A percentile compares a stretch with the other conserved stretches of the same genome.
phyloP scores from a whole-genome alignment of 805 yeast genomes.

The Metschnikowia matae region DNA sequence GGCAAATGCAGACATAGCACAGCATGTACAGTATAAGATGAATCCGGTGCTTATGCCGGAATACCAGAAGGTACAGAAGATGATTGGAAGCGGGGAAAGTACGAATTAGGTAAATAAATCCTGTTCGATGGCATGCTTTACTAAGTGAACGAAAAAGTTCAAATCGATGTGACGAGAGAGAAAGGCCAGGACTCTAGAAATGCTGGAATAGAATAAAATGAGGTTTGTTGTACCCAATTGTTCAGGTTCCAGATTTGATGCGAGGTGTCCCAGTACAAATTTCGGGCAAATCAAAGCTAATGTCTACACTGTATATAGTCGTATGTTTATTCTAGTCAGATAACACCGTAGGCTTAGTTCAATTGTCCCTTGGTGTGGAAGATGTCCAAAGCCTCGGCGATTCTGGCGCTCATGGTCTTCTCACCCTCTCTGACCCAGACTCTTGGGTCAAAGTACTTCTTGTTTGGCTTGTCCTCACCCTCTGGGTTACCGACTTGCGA shows the following conservation, averaged over 20 bases:
- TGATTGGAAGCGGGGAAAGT: constrained; percentile 2
- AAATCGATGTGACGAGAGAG: no score
- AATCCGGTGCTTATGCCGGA: constrained; percentile 33
- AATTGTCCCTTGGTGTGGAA: constrained; percentile 77
- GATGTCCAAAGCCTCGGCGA: constrained; percentile 73
- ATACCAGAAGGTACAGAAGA: constrained; percentile 28
- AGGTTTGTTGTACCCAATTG: no score
- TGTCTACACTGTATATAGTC: not conserved
- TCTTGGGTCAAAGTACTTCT: constrained; percentile 99
- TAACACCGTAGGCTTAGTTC: constrained; percentile 5
- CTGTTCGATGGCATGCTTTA: not conserved
- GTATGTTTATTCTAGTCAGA: not conserved
- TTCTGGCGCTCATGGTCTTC: constrained; percentile 91
- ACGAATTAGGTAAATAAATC: not conserved
- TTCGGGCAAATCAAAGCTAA: no score
- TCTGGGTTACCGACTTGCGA: constrained; percentile 98
- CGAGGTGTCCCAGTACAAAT: no score
- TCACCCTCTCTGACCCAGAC: constrained; percentile 99
- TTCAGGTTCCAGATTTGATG: no score
- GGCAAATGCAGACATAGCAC: constrained; percentile 63
- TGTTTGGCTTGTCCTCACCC: constrained; percentile 98
- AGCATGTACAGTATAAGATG: constrained; percentile 33
- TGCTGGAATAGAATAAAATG: no score
- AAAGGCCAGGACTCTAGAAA: no score
- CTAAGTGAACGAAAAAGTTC: not conserved